These are phyloP conservation scores for Aspergillus bertholletiae DNA, from an alignment of 495 filamentous ascomycete species.

Conservation along the genomic window DNA sequence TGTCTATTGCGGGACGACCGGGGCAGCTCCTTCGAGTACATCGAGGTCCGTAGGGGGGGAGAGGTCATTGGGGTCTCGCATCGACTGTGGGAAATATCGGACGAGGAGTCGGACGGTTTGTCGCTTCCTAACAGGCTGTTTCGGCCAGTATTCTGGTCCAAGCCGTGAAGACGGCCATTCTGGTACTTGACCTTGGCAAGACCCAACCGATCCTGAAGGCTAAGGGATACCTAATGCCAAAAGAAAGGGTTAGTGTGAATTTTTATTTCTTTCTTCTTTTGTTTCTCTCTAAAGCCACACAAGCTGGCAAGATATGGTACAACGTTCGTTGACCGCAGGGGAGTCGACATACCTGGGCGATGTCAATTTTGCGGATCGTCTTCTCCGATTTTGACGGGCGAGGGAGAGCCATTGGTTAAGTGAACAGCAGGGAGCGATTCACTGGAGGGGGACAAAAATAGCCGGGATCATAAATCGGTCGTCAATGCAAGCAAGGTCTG, in stretches of 20 bases:
- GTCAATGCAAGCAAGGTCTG: not conserved
- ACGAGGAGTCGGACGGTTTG: constrained; percentile 72
- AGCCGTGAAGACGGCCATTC: constrained; percentile 57
- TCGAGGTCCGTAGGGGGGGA: constrained; percentile 33
- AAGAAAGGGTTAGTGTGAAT: constrained; percentile 1
- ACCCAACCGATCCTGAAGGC: constrained; percentile 86
- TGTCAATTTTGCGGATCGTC: constrained; percentile 48
- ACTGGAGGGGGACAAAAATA: constrained; percentile 3
- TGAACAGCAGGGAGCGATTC: constrained; percentile 6
- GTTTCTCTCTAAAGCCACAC: not conserved
- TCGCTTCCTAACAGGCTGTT: constrained; percentile 26
- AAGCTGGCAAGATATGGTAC: not conserved
- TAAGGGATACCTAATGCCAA: constrained; percentile 72
- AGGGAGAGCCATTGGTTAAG: constrained; percentile 30
- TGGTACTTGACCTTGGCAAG: constrained; percentile 95
- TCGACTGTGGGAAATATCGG: constrained; percentile 50
- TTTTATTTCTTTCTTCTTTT: too few species aligned
- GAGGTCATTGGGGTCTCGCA: constrained; percentile 47
- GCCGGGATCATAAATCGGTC: constrained; percentile 9
- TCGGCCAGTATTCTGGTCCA: constrained; percentile 59
- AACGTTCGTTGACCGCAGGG: not conserved
- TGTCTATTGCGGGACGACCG: constrained; percentile 44
- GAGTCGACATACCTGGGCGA: constrained; percentile 68
- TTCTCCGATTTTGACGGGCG: constrained; percentile 36
- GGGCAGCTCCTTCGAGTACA: constrained; percentile 45